phyloP scores from a whole-genome alignment of 164 flowering plant genomes.

The Liriodendron chinense region DNA sequence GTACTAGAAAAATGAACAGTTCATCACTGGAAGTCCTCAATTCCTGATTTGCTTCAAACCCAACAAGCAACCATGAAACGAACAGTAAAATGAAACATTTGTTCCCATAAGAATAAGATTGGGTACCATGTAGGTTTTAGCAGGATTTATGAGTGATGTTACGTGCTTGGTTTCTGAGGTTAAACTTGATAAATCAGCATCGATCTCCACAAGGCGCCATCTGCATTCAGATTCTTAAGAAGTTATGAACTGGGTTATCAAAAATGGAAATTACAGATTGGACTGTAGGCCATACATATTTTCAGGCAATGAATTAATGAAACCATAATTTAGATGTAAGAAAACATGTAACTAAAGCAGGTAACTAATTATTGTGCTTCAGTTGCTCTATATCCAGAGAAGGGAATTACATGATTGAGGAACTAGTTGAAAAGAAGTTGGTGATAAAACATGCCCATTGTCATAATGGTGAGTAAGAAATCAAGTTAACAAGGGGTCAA shows the following conservation, averaged over 20 bases:
- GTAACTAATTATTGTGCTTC: too few relatives aligned
- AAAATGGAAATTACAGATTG: not conserved
- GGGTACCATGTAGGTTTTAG: constrained; percentile 93
- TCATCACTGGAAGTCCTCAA: not conserved
- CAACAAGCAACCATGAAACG: not conserved
- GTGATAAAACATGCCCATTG: too few relatives aligned
- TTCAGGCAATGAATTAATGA: not conserved
- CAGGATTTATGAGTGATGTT: constrained; percentile 82
- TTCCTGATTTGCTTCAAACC: not conserved
- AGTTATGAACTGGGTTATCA: not conserved
- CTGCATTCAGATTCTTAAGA: constrained; percentile 32
- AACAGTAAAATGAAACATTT: not conserved
- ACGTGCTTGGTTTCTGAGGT: constrained; percentile 72
- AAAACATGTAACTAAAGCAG: too few relatives aligned
- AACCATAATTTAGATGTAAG: too few relatives aligned
- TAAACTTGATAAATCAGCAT: constrained; percentile 74
- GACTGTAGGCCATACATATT: not conserved
- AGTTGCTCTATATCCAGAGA: too few relatives aligned
- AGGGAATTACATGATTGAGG: too few relatives aligned
- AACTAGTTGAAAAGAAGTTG: too few relatives aligned
- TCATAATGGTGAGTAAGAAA: too few relatives aligned
- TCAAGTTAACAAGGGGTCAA: too few relatives aligned
- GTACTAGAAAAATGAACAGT: not conserved
- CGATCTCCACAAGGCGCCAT: constrained; percentile 96
- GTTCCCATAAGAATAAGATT: constrained; percentile 1